phyloP scores from a whole-genome alignment of 2,329 filamentous ascomycete genomes.

The Clarireedia hainanense region DNA sequence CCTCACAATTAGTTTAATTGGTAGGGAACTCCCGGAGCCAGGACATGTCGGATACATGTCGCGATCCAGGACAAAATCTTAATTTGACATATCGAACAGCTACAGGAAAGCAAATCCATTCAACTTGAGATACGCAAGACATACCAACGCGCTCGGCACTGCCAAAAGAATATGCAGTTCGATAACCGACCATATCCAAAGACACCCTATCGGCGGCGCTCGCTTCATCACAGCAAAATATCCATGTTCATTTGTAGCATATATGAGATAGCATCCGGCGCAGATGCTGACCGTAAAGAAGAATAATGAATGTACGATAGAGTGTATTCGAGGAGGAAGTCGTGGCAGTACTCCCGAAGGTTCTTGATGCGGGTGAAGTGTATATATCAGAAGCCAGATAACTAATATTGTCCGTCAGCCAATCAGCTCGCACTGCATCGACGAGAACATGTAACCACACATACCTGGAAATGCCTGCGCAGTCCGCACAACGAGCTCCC shows the following conservation, averaged over 20 bases:
- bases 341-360: slow-evolving; percentile 43
- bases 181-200: slow-evolving; percentile 91
- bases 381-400: slow-evolving; percentile 28
- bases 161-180: slow-evolving; percentile 71
- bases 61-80: not conserved
- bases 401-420: slow-evolving; percentile 26
- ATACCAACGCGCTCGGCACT: slow-evolving; percentile 40
- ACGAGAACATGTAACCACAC: slow-evolving; percentile 10
- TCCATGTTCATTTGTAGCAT: slow-evolving; percentile 68
- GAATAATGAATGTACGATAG: slow-evolving; percentile 45
- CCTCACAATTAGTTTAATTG: too few relatives aligned
- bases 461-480: slow-evolving; percentile 45
- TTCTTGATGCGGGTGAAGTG: slow-evolving; percentile 31
- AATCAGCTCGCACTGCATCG: too few relatives aligned
- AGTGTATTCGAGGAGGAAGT: slow-evolving; percentile 39
- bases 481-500: slow-evolving; percentile 42
- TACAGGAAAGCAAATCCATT: slow-evolving; percentile 23
- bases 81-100: not conserved
- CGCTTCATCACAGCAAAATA: slow-evolving; percentile 90
- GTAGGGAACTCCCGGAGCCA: too few relatives aligned
- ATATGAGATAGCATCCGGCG: slow-evolving; percentile 71
- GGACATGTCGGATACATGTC: too few relatives aligned
- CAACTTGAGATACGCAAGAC: slow-evolving; percentile 21
- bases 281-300: slow-evolving; percentile 56
- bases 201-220: slow-evolving; percentile 76